Evolutionary conservation across 2,329 filamentous ascomycete species (phyloP), one percentile per base, ranked within the genome.

Genomic region (Claviceps sp.): DNA sequence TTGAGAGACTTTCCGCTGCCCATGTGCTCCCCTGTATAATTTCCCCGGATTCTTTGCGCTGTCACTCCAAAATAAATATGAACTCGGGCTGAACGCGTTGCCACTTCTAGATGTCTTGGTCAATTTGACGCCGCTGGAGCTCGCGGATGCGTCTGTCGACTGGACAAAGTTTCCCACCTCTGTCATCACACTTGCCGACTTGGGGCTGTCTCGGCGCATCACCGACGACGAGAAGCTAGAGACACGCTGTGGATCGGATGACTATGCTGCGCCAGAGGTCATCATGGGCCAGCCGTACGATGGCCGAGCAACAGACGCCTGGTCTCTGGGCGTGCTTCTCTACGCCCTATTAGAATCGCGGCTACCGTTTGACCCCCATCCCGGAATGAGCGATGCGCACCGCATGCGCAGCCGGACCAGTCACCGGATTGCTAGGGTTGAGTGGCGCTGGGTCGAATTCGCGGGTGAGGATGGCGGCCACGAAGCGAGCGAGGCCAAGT

Each of bases 221-320:
- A 81, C 88, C 16, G 84, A 88, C 56, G 88, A 88, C 50, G 88
- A 94, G 58, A 84, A 91, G 55, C 77, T 98, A n/a, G 87, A 87
- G 55, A 97, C 91, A 1, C 81, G 93, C 9, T 98, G 93, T 66
- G 93, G 93, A 37, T 95, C 87, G 42, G 93, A 97, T 68, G 93
- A 98, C 69, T 98, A 98, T 64, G 91, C 91, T 1, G 91, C 93
- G 0, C 93, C 93, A 0, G 93, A 98, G 66, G 89, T 98, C 46
- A 84, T 98, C 51, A 88, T 98, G 75, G 91, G 91, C 24, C 88
- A 95, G 63, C 82, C 88, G 7, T 98, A 98, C 64, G 90, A 97
- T 64, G 93, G 93, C 37, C 86, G 88, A 40, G 81, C 85, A 1
- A 95, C 86, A 0, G 93, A 98, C 64, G 89, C 88, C 9, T 98